Evolutionary conservation across 768 basidiomycete genomes (phyloP).

Genomic region (Phaffia australis): DNA sequence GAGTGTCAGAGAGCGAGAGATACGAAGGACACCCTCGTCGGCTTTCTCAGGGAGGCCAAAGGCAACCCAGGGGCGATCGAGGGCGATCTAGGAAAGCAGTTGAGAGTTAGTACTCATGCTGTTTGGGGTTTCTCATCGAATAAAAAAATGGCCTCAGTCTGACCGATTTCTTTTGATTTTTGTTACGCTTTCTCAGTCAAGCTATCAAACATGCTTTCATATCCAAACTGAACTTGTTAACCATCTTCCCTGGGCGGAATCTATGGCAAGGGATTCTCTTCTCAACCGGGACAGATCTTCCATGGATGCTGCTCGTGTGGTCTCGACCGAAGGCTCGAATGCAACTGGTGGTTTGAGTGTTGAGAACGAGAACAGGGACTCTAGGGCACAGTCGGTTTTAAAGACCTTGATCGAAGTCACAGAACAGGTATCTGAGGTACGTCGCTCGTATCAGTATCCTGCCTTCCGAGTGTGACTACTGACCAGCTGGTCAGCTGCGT

Average conservation of each 20-base stretch:
- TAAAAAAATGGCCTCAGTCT: too few species aligned
- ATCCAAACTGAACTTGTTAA: slow-evolving; percentile 20
- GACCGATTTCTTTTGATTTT: neutral
- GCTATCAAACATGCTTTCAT: slow-evolving; percentile 18
- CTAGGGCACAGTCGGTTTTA: slow-evolving; percentile 20
- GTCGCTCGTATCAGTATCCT: neutral
- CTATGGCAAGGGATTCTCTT: slow-evolving; percentile 19
- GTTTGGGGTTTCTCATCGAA: neutral
- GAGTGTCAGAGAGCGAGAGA: slow-evolving; percentile 17
- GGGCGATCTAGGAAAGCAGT: slow-evolving; percentile 4
- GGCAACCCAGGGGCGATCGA: neutral
- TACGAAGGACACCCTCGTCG: slow-evolving; percentile 11
- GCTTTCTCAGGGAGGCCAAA: slow-evolving; percentile 2
- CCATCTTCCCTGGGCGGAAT: slow-evolving; percentile 25
- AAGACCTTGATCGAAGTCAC: slow-evolving; percentile 16
- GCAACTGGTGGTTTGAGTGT: neutral
- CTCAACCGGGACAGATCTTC: neutral
- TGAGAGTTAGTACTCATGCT: slow-evolving; percentile 7
- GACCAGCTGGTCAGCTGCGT: neutral
- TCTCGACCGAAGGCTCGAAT: neutral
- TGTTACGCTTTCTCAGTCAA: neutral
- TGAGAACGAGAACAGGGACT: slow-evolving; percentile 8
- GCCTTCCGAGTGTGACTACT: neutral
- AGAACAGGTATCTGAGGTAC: slow-evolving; percentile 4
- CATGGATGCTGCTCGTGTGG: neutral